Conservation (phyloP, 106 monocot genomes). For the Xerophyta viscosa region DNA sequence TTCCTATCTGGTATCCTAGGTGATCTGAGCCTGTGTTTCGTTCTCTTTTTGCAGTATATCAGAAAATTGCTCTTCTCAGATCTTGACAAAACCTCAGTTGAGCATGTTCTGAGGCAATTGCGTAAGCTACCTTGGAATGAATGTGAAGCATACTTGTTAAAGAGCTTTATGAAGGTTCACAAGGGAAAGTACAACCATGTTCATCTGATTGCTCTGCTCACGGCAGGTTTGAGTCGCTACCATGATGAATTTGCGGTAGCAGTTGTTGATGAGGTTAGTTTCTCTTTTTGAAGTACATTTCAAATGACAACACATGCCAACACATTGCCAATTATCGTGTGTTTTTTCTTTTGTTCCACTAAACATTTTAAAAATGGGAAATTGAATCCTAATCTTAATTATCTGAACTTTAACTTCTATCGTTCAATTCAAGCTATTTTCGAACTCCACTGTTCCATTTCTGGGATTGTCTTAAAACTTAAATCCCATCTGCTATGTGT, state of each 20-base stretch:
- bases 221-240: constrained; percentile 80
- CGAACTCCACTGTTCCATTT: no score
- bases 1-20: no score
- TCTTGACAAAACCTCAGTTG: constrained; percentile 84
- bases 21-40: no score
- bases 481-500: no score
- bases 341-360: no score
- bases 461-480: no score
- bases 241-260: constrained; percentile 92
- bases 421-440: no score
- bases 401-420: no score
- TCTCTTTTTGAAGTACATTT: background rate
- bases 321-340: no score
- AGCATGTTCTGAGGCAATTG: constrained; percentile 85
- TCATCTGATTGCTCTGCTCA: constrained; percentile 78
- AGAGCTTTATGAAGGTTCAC: constrained; percentile 97
- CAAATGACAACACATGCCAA: no score
- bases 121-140: constrained; percentile 95
- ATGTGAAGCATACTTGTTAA: constrained; percentile 71
- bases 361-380: no score
- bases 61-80: constrained; percentile 91
- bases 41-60: constrained; percentile 63
- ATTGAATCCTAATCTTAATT: no score
- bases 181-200: constrained; percentile 94
- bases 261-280: constrained; percentile 89